These are phyloP conservation scores for Aegilops speltoides DNA, from an alignment of 176 grass and related monocot species.

Conservation along the genomic window DNA sequence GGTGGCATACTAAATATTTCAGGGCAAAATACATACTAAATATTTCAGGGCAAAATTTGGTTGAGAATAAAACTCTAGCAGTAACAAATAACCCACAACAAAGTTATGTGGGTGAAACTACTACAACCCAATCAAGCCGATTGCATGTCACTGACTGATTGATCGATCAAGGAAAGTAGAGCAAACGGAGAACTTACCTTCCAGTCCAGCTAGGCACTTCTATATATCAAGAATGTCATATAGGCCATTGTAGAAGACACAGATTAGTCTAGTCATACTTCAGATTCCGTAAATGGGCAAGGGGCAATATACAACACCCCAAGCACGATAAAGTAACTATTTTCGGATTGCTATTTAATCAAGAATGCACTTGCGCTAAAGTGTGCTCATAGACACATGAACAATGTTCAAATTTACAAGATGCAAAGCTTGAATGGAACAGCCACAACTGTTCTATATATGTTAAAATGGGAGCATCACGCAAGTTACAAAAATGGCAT, in stretches of 20 bases:
- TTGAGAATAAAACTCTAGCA: neutral
- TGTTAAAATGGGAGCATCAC: neutral
- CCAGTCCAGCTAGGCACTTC: slow-evolving; percentile 44
- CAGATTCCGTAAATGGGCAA: slow-evolving; percentile 7
- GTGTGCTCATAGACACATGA: neutral
- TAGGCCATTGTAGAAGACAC: slow-evolving; percentile 34
- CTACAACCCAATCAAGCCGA: neutral
- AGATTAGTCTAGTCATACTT: slow-evolving; percentile 45
- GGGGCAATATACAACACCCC: neutral
- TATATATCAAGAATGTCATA: slow-evolving; percentile 55
- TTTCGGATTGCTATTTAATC: neutral
- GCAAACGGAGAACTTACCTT: slow-evolving; percentile 54
- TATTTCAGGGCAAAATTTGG: neutral
- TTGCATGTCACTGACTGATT: slow-evolving; percentile 12
- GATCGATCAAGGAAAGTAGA: slow-evolving; percentile 7
- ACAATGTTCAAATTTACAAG: neutral
- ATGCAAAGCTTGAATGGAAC: neutral
- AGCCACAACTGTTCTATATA: neutral
- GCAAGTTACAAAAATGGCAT: neutral
- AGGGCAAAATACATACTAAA: neutral
- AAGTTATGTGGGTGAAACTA: neutral
- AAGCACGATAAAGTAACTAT: neutral
- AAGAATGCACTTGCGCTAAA: neutral
- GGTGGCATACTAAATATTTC: neutral
- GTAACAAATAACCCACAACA: neutral